phyloP scores from a whole-genome alignment of 805 yeast species.

The Barnettozyma sp. region DNA sequence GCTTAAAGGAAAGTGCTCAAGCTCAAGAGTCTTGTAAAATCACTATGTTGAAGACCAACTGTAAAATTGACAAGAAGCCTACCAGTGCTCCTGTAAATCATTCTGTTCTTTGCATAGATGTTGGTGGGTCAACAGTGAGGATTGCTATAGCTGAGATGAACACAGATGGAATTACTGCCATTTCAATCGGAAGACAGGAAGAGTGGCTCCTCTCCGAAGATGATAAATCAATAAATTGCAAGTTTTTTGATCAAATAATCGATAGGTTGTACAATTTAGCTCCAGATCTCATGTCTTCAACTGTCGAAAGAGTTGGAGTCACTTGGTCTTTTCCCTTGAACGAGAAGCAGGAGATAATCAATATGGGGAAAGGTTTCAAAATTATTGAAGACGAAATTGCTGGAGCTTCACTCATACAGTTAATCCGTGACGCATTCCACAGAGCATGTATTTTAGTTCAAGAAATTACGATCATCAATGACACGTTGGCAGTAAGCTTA shows the following conservation, averaged over 20 bases:
- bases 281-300: too few relatives aligned
- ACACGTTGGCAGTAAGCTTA: conserved; percentile 57
- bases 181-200: conserved; percentile 2
- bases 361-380: conserved; percentile 57
- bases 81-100: too few relatives aligned
- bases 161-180: not conserved
- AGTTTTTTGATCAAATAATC: conserved; percentile 32
- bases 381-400: conserved; percentile 35
- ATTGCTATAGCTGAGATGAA: conserved; percentile 23
- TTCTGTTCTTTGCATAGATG: conserved; percentile 36
- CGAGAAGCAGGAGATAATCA: conserved; percentile 35
- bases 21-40: conserved; percentile 3
- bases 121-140: conserved; percentile 52
- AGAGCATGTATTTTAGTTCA: conserved; percentile 26
- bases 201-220: conserved; percentile 15
- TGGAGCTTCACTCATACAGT: conserved; percentile 33
- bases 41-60: conserved; percentile 14
- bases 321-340: conserved; percentile 54
- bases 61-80: conserved; percentile 4
- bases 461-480: conserved; percentile 49
- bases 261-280: too few relatives aligned
- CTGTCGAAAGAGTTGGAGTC: conserved; percentile 42
- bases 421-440: conserved; percentile 32
- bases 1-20: conserved; percentile 3
- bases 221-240: conserved; percentile 33